Evolutionary conservation across 2,329 filamentous ascomycete species (phyloP).

Genomic region (Hortaea werneckii): DNA sequence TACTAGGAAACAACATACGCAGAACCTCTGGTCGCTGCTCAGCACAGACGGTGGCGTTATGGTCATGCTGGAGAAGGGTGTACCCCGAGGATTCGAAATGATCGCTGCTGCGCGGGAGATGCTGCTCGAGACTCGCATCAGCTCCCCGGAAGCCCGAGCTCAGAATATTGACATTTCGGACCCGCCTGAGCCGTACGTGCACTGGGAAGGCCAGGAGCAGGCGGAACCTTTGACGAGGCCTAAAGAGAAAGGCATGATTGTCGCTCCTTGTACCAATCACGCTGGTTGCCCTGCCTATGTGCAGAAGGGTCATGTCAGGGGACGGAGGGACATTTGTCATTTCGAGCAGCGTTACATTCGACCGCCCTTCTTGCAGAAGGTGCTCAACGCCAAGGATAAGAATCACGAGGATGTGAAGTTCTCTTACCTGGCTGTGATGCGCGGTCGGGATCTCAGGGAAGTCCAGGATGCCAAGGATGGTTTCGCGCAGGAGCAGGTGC

Average conservation of each 20-base stretch:
- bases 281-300: constrained; percentile 77
- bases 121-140: constrained; percentile 65
- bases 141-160: constrained; percentile 45
- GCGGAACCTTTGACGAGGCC: constrained; percentile 1
- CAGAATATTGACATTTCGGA: constrained; percentile 17
- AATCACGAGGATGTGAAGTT: constrained; percentile 90
- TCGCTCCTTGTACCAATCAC: constrained; percentile 74
- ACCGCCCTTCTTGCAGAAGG: constrained; percentile 67
- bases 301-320: constrained; percentile 55
- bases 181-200: constrained; percentile 25
- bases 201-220: constrained; percentile 9
- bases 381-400: constrained; percentile 57
- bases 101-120: constrained; percentile 75
- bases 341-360: constrained; percentile 84
- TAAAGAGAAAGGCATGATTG: constrained; percentile 54
- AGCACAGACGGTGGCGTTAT: constrained; percentile 78
- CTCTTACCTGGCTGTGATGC: constrained; percentile 77
- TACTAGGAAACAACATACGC: constrained; percentile 64
- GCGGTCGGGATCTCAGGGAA: constrained; percentile 54
- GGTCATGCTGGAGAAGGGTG: constrained; percentile 80
- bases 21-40: constrained; percentile 83
- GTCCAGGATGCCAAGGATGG: too few relatives aligned
- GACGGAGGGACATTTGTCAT: constrained; percentile 82
- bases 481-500: neutral
- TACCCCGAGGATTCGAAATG: constrained; percentile 84